Conservation (phyloP, 495 filamentous ascomycete species). For the Extremus antarcticus region DNA sequence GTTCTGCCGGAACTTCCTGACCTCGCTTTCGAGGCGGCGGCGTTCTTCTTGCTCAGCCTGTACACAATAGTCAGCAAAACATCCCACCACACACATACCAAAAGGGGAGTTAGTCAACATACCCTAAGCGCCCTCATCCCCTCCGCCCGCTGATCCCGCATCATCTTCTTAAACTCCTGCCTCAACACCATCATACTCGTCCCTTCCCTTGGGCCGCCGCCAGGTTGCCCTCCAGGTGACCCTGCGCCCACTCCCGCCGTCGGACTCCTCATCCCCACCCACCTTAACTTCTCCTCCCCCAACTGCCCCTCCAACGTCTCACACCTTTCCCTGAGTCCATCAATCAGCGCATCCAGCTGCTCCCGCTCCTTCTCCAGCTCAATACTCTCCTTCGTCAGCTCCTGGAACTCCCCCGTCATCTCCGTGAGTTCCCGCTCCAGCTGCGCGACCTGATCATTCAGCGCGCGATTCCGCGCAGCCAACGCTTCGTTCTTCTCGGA, state of each 20-base stretch:
- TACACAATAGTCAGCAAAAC: constrained; percentile 8
- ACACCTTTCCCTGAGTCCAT: constrained; percentile 56
- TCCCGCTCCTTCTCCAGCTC: constrained; percentile 78
- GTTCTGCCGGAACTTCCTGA: constrained; percentile 38
- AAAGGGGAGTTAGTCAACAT: constrained; percentile 28
- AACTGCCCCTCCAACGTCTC: constrained; percentile 57
- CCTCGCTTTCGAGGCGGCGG: constrained; percentile 49
- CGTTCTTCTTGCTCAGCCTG: constrained; percentile 67
- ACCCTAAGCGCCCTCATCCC: constrained; percentile 60
- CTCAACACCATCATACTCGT: constrained; percentile 65
- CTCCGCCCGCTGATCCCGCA: constrained; percentile 67
- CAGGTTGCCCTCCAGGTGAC: background rate
- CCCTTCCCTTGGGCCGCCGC: constrained; percentile 31
- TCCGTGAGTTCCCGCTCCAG: constrained; percentile 72
- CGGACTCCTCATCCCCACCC: constrained; percentile 54
- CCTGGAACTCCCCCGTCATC: constrained; percentile 76
- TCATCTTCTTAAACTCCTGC: constrained; percentile 86
- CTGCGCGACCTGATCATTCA: constrained; percentile 25
- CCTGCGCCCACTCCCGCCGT: constrained; percentile 9
- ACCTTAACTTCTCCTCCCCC: constrained; percentile 59
- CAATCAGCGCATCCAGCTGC: constrained; percentile 62
- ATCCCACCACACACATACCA: background rate
- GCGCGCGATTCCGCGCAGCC: constrained; percentile 51
- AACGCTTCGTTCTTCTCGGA: too few relatives aligned
- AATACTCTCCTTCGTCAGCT: constrained; percentile 74